These are phyloP conservation scores for Dactylellina parvicollis DNA, from an alignment of 2,329 filamentous ascomycete genomes.

Conservation along the genomic window DNA sequence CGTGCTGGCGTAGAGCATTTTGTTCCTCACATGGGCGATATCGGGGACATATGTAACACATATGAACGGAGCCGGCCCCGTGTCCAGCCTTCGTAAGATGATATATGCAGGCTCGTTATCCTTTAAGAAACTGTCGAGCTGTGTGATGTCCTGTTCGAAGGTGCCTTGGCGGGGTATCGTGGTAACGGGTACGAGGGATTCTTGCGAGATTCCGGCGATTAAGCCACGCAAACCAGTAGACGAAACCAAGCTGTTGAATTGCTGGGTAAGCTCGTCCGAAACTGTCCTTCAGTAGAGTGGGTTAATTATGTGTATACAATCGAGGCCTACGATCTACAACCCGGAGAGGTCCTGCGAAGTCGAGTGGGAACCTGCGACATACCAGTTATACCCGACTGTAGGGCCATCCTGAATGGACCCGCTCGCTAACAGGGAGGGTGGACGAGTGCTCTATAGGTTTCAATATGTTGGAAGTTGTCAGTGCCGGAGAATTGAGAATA, in stretches of 20 bases:
- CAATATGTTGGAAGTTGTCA: background rate
- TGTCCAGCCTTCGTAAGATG: slow-evolving; percentile 74
- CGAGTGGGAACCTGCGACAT: background rate
- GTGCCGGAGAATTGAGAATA: slow-evolving; percentile 9
- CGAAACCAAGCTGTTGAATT: slow-evolving; percentile 76
- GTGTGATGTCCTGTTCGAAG: slow-evolving; percentile 73
- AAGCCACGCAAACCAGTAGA: slow-evolving; percentile 73
- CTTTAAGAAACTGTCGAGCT: slow-evolving; percentile 72
- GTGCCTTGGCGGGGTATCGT: slow-evolving; percentile 67
- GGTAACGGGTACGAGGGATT: slow-evolving; percentile 72
- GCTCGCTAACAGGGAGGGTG: background rate
- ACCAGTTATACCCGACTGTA: slow-evolving; percentile 36
- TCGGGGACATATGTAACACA: slow-evolving; percentile 83
- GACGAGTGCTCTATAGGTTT: background rate
- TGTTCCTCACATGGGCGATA: slow-evolving; percentile 79
- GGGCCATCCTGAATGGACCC: background rate
- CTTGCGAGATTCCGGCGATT: slow-evolving; percentile 74
- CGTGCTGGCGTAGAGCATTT: slow-evolving; percentile 85
- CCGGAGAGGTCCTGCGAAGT: background rate
- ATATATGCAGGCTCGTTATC: slow-evolving; percentile 76
- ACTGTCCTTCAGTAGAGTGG: slow-evolving; percentile 64
- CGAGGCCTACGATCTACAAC: no score
- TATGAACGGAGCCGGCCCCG: slow-evolving; percentile 67
- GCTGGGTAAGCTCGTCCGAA: slow-evolving; percentile 77
- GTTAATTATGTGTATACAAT: background rate